These are phyloP conservation scores for Lentinula guzmanii DNA, from an alignment of 768 basidiomycete species.

Conservation along the genomic window DNA sequence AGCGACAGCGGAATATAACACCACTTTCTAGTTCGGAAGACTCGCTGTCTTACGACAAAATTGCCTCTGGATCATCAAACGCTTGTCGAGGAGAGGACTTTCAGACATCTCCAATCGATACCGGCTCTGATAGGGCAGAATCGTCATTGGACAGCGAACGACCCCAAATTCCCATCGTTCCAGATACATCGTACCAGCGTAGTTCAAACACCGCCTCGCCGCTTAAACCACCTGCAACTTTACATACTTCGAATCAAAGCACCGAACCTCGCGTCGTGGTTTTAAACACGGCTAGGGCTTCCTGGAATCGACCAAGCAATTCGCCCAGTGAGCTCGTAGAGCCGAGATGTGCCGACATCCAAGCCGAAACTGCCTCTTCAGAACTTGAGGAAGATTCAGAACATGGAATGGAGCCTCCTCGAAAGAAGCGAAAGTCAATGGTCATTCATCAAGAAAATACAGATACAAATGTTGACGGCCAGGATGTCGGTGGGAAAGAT, in stretches of 20 bases:
- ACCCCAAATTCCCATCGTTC: not conserved
- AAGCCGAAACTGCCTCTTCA: not conserved
- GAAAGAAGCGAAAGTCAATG: conserved; percentile 1
- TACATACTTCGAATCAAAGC: conserved; percentile 45
- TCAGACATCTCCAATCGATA: too few relatives aligned
- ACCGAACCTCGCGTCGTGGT: conserved; percentile 4
- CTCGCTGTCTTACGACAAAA: not conserved
- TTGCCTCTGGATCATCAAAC: not conserved
- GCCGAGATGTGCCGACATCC: not conserved
- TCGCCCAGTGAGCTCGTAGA: not conserved
- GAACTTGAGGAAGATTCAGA: not conserved
- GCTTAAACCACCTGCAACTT: not conserved
- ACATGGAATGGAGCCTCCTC: not conserved
- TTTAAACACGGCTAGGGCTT: not conserved
- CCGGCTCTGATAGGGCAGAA: not conserved
- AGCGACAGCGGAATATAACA: not conserved
- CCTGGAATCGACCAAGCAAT: not conserved
- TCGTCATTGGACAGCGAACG: not conserved
- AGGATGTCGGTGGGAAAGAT: too few relatives aligned
- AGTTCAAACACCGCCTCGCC: not conserved
- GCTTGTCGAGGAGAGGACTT: not conserved
- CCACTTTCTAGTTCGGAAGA: not conserved
- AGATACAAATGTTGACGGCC: not conserved
- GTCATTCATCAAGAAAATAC: not conserved
- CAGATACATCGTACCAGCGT: not conserved